Conservation (phyloP, 228 moss, liverwort and hornwort species). For the Sphagnum fallax region DNA sequence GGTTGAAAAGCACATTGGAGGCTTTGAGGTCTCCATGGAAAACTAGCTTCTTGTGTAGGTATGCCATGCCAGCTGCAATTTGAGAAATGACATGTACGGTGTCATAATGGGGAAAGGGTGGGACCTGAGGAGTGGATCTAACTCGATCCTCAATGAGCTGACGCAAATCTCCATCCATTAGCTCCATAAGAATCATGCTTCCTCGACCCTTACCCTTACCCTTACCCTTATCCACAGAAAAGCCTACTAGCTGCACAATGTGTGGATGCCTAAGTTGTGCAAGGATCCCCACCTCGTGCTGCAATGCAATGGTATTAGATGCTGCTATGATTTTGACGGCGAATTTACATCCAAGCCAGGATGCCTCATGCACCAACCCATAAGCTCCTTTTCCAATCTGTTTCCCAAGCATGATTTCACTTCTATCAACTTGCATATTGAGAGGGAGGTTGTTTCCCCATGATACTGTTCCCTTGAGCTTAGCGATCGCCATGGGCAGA, state of each 20-base stretch:
- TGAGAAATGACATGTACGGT: slow-evolving; percentile 2
- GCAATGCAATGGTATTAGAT: not conserved
- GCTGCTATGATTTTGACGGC: not conserved
- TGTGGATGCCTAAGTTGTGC: slow-evolving; percentile 3
- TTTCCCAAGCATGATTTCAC: not conserved
- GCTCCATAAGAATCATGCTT: slow-evolving; percentile 7
- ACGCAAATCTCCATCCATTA: slow-evolving; percentile 3
- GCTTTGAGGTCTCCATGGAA: slow-evolving; percentile 9
- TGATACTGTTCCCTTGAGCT: not conserved
- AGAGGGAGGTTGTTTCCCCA: not conserved
- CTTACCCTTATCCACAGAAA: not conserved
- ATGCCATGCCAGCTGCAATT: slow-evolving; percentile 10
- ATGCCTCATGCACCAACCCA: slow-evolving; percentile 7
- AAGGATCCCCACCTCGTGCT: slow-evolving; percentile 2
- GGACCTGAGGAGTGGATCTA: not conserved
- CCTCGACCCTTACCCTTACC: not conserved
- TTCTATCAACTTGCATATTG: not conserved
- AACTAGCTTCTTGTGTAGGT: slow-evolving; percentile 2
- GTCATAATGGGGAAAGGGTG: not conserved
- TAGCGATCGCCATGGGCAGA: not conserved
- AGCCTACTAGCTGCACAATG: slow-evolving; percentile 6
- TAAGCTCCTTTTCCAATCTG: slow-evolving; percentile 5
- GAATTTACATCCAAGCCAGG: slow-evolving; percentile 3
- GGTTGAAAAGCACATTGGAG: not conserved
- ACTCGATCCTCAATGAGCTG: not conserved